Evolutionary conservation across 257 asterid species (phyloP).

Genomic region (Solanum bulbocastanum): DNA sequence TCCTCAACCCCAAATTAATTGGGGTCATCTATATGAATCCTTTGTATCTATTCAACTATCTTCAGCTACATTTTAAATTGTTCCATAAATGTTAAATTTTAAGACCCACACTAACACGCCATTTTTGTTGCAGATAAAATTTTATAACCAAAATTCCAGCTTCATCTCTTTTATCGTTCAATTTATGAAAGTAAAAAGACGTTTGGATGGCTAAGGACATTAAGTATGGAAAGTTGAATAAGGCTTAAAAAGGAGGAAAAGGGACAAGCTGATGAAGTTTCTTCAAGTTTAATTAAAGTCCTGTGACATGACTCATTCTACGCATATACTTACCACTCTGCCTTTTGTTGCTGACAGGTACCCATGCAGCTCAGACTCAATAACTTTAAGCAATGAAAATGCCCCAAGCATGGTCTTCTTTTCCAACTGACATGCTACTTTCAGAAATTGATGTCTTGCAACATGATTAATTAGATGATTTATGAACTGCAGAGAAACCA

Average conservation of each 20-base stretch:
- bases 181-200: neutral
- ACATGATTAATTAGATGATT: constrained; percentile 80
- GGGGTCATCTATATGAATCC: neutral
- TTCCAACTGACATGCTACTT: constrained; percentile 88
- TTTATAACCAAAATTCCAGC: neutral
- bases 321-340: constrained; percentile 63
- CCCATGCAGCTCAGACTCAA: constrained; percentile 87
- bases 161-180: neutral
- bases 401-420: constrained; percentile 97
- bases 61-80: neutral
- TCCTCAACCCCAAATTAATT: neutral
- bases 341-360: constrained; percentile 81
- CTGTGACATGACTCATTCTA: neutral
- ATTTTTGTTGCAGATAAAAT: neutral
- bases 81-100: neutral
- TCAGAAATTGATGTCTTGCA: constrained; percentile 78
- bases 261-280: neutral
- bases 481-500: constrained; percentile 60
- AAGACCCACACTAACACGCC: neutral
- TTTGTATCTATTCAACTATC: neutral
- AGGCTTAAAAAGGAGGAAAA: neutral
- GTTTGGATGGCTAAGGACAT: neutral
- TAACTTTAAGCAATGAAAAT: constrained; percentile 78
- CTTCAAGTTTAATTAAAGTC: neutral
- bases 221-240: neutral